Evolutionary conservation across 495 filamentous ascomycete species (phyloP).

Genomic region (Achaetomiella virescens): DNA sequence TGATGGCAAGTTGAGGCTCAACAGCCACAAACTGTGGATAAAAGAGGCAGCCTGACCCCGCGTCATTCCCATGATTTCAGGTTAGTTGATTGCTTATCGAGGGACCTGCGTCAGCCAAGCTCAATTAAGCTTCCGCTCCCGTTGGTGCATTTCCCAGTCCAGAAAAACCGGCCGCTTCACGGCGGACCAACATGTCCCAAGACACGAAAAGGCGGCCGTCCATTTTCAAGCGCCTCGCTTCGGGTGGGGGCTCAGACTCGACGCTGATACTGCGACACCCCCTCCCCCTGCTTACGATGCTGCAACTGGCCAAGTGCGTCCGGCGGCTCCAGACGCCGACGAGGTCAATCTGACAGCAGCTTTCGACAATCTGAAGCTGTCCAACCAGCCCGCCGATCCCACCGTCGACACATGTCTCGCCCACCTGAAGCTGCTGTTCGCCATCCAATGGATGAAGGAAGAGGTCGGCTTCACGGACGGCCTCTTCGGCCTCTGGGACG

Average conservation of each 20-base stretch:
- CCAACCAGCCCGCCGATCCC: conserved; percentile 21
- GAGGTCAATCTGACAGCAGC: conserved; percentile 33
- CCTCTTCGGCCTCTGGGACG: conserved; percentile 58
- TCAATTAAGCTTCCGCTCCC: too few species aligned
- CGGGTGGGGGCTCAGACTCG: neutral
- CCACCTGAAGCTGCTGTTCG: conserved; percentile 71
- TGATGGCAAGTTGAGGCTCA: too few species aligned
- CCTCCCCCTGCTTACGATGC: neutral
- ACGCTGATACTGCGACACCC: neutral
- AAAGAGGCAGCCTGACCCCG: too few species aligned
- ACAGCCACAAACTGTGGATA: too few species aligned
- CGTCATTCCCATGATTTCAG: too few species aligned
- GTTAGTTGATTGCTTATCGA: too few species aligned
- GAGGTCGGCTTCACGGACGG: conserved; percentile 56
- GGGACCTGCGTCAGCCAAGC: too few species aligned
- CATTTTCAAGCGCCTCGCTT: too few species aligned
- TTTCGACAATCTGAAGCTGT: conserved; percentile 36
- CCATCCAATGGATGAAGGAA: conserved; percentile 62
- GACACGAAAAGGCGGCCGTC: too few species aligned
- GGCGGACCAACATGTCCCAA: too few species aligned
- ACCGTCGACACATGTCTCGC: conserved; percentile 52
- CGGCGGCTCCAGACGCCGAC: neutral
- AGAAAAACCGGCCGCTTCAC: too few species aligned
- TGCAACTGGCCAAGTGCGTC: neutral
- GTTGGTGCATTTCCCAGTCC: too few species aligned